Base-by-base conservation (phyloP, 345 rosid species). In the Anastatica hierochuntica region DNA sequence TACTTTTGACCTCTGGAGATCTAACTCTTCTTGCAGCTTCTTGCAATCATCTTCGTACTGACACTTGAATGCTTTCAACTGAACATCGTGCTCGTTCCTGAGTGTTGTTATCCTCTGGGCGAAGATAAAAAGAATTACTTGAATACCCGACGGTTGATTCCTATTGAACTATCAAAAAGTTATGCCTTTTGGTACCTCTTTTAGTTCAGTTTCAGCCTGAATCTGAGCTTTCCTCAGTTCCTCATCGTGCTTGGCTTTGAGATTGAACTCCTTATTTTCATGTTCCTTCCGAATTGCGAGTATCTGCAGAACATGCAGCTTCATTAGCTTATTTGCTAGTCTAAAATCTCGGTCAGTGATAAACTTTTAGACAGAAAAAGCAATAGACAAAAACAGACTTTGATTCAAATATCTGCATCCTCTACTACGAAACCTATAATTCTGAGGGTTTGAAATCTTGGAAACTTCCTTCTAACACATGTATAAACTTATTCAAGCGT, bases 1-100 rank as follows among this genome's bases (percentile, higher is more conserved):
- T 57, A 81, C 90, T 76, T 76, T 84, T 58, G 85, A 73, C 67
- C 75, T 84, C 46, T 84, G 94, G 29, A 84, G 84, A 73, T 78
- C 64, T 56, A 82, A 39, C 64, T 86, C 88, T 33, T 81, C 95
- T 59, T 73, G 83, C 42, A 88, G 79, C 58, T 71, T 82, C 55
- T 53, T 71, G 68, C 72, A 70, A 38, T 86, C 96, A 71, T 90
- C 90, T 64, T 90, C 96, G 67, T 74, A 72, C 69, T 82, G 71
- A 70, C 83, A 71, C 67, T 56, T 68, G 59, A 77, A 46, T 58
- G 96, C 82, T 71, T 73, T 82, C 64, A 84, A 48, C 74, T 77
- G 83, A 72, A 76, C 81, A 50, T 84, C 95, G 67, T 79, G 87
- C 46, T 90, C 94, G 51, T 63, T 76, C 72, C 88, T 71, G 3